Evolutionary conservation across 495 filamentous ascomycete species (phyloP), one percentile per base, ranked within the genome.

Genomic region (Rusavskia elegans): DNA sequence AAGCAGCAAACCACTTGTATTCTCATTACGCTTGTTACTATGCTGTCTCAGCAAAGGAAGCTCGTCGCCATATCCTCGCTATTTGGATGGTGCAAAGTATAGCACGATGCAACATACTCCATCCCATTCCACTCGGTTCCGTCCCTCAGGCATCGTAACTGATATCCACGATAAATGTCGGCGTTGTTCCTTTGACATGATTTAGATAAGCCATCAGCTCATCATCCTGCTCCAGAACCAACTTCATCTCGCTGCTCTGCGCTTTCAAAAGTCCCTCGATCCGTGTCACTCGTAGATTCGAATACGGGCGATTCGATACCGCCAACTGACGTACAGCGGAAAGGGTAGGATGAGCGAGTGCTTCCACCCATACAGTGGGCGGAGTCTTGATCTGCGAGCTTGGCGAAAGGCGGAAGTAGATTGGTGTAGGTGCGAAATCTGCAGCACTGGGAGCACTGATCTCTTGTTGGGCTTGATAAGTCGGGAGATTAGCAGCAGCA

Each of bases 161-260:
- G n/a, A 58, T 49, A 17, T 55, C 49, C 21, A 85, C 76, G n/a
- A 72, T 63, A 64, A 89, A 84, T 10, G 71, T 80, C 3, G 80
- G 77, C 63, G 84, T 85, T 53, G 75, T 72, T 8, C 72, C 80
- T 51, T 72, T 64, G 4, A 82, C 71, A 63, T 83, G 79, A 40
- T 66, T 66, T 55, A 89, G 59, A 65, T 85, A 89, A 2, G 77
- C 80, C 52, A 76, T 76, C 49, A 89, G 57, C 65, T 88, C 83
- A 42, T 77, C 77, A 59, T 87, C 83, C 30, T 79, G 71, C 50
- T 80, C 79, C 58, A 89, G 79, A 29, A 66, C 60, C 60, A 80
- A 63, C 63, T 83, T 77, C 53, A 69, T 66, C n/a, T 49, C 19
- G 38, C 38, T 17, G 16, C 25, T 14, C 19, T 66, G 67, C 60